Evolutionary conservation across 306 rosid genomes (phyloP).

Genomic region (Sophora flavescens): DNA sequence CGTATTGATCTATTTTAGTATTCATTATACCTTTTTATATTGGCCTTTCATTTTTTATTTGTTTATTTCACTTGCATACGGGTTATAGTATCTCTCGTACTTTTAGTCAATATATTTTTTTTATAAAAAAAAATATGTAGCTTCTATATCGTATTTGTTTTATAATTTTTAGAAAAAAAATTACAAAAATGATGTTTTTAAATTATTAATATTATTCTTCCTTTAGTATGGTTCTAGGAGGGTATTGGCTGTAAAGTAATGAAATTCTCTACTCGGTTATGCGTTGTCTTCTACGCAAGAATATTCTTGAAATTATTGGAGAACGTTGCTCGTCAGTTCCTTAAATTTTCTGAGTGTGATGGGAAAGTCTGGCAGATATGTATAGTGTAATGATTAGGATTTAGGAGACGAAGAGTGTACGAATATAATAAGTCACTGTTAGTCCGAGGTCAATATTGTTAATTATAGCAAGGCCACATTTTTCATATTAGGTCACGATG

Average conservation of each 20-base stretch:
- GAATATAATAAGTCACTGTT: neutral
- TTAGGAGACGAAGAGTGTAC: neutral
- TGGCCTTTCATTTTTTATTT: no score
- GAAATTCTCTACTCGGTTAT: constrained; percentile 2
- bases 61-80: no score
- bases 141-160: neutral
- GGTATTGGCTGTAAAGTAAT: constrained; percentile 39
- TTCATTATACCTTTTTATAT: no score
- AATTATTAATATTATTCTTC: constrained; percentile 27
- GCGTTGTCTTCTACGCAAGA: constrained; percentile 26
- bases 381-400: no score
- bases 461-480: no score
- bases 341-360: neutral
- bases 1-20: no score
- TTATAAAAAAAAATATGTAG: no score
- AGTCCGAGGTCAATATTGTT: neutral
- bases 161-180: neutral
- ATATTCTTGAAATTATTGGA: constrained; percentile 40
- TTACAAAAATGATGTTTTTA: neutral
- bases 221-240: neutral
- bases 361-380: neutral
- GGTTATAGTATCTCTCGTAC: no score
- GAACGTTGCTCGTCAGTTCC: neutral
- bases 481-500: no score
- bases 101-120: no score